Evolutionary conservation across 2,329 filamentous ascomycete genomes (phyloP), one percentile per base, ranked within the genome.

Genomic region (Exophiala viscosa): DNA sequence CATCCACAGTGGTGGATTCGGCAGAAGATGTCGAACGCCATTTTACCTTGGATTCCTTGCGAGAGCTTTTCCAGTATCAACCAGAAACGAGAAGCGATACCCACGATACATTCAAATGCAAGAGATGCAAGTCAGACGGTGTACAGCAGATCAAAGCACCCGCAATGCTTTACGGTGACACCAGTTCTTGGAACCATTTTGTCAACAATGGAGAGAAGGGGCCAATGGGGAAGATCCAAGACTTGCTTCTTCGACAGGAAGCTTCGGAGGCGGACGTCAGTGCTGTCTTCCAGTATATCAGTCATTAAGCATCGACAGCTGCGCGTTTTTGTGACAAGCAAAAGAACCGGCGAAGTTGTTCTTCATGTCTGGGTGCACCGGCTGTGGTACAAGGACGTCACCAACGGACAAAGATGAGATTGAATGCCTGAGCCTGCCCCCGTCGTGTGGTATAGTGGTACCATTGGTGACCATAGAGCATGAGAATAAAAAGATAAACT

Each of bases 141-240:
- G 86, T 80, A 56, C 93, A 99, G 71, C 82, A 81, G 58, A 82
- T 96, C 66, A 97, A 96, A 69, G 90, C 92, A 1, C 88, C 88
- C 3, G 93, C 93, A 1, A 92, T 97, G 86, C 74, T 99, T 55
- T 99, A 99, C 66, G 93, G 93, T 47, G 93, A 99, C 66, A 97
- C 93, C 17, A 97, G 90, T 71, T 92, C 90, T n/a, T 99, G 93
- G 93, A 99, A 99, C 66, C 93, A 99, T 70, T 95, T 96, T 72
- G 82, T 87, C 39, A 96, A 96, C 64, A 82, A 85, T 57, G 82
- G 82, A 3, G 80, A 80, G 59, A 73, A 75, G 5, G 82, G 83
- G 0, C 85, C 83, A 0, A 71, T 99, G 66, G 81, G 83, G 59
- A 80, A 81, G 54, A 99, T 99, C 54, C 92, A 99, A 70, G 93